These are phyloP conservation scores for Spiromastix sp. DNA, from an alignment of 2,329 filamentous ascomycete genomes.

Conservation along the genomic window DNA sequence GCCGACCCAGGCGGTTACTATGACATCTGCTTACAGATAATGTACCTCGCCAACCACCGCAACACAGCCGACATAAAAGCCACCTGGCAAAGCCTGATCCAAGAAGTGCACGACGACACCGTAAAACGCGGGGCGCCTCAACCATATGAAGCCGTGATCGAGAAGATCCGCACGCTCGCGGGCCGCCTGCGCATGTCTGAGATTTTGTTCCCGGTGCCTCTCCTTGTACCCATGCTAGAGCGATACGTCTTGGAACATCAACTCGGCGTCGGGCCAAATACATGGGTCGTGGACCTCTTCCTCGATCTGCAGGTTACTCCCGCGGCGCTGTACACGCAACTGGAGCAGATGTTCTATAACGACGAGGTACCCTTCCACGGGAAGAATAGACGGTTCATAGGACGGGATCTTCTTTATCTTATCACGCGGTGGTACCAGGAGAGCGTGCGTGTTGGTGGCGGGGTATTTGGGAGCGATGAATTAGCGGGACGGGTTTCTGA, in stretches of 20 bases:
- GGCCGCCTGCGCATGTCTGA: slow-evolving; percentile 46
- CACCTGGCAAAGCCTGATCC: slow-evolving; percentile 76
- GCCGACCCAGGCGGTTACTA: slow-evolving; percentile 88
- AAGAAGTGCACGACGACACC: slow-evolving; percentile 54
- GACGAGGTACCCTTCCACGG: slow-evolving; percentile 56
- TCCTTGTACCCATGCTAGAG: slow-evolving; percentile 46
- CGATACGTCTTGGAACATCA: slow-evolving; percentile 42
- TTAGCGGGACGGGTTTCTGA: slow-evolving; percentile 41
- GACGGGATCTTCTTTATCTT: slow-evolving; percentile 52
- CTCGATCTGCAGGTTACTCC: slow-evolving; percentile 51
- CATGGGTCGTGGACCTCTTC: slow-evolving; percentile 57
- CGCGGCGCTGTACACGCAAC: slow-evolving; percentile 50
- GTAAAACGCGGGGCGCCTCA: slow-evolving; percentile 30
- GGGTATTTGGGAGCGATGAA: slow-evolving; percentile 50
- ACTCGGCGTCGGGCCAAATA: slow-evolving; percentile 36
- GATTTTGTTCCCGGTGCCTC: slow-evolving; percentile 44
- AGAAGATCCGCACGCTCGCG: slow-evolving; percentile 48
- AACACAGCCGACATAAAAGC: slow-evolving; percentile 72
- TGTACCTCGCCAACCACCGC: slow-evolving; percentile 82
- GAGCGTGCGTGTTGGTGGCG: slow-evolving; percentile 43
- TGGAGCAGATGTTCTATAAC: slow-evolving; percentile 58
- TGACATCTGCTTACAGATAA: slow-evolving; percentile 87
- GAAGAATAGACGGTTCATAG: slow-evolving; percentile 45
- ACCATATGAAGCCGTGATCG: slow-evolving; percentile 40
- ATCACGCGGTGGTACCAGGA: slow-evolving; percentile 51